phyloP scores from a whole-genome alignment of 768 basidiomycete species.

The Psilocybe sp. region DNA sequence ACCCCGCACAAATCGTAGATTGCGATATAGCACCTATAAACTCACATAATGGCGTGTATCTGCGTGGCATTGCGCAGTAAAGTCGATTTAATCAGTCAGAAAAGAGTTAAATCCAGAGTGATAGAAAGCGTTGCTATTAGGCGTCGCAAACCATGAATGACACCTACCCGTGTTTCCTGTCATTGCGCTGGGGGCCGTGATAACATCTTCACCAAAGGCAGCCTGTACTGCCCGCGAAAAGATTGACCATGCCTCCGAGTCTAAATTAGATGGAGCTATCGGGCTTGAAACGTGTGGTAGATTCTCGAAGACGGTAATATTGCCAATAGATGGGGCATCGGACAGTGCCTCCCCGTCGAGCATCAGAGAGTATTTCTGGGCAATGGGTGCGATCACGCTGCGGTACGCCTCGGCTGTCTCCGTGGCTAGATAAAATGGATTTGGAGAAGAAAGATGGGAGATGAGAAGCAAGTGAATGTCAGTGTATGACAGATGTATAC shows the following conservation, averaged over 20 bases:
- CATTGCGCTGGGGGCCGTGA: constrained; percentile 28
- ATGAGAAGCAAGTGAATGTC: background rate
- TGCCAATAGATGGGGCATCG: constrained; percentile 19
- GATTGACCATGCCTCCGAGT: constrained; percentile 20
- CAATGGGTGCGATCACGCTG: constrained; percentile 21
- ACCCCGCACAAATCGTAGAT: too few relatives aligned
- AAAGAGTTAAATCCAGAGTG: background rate
- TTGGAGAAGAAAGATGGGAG: background rate
- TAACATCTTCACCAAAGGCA: constrained; percentile 21
- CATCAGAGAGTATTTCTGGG: constrained; percentile 21
- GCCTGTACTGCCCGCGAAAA: constrained; percentile 26
- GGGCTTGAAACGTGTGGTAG: constrained; percentile 22
- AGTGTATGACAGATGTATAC: background rate
- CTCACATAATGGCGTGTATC: constrained; percentile 30
- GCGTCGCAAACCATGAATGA: background rate
- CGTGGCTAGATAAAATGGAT: constrained; percentile 9
- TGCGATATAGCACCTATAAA: background rate
- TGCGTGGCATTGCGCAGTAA: background rate
- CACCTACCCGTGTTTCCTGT: constrained; percentile 27
- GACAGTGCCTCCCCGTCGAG: constrained; percentile 18
- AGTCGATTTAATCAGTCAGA: background rate
- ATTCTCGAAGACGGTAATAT: constrained; percentile 20
- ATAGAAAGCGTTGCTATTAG: background rate
- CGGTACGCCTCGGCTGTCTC: constrained; percentile 15
- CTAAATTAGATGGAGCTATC: constrained; percentile 20